Evolutionary conservation across 768 basidiomycete species (phyloP).

Genomic region (Trametes villosa): DNA sequence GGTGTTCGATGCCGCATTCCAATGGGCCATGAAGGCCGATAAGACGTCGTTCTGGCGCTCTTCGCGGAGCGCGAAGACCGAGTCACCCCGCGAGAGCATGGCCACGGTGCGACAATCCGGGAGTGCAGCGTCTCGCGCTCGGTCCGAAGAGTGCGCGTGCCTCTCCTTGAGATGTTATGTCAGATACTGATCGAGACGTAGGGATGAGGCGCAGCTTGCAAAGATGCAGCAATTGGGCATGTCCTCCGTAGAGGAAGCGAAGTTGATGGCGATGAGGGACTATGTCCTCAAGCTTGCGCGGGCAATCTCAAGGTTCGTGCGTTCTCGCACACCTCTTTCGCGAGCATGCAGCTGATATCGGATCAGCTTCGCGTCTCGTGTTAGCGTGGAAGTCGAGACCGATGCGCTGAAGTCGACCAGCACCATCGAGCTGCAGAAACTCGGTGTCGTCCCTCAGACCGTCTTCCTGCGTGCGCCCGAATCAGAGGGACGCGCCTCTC

Average conservation of each 20-base stretch:
- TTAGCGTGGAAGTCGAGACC: slow-evolving; percentile 63
- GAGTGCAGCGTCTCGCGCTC: slow-evolving; percentile 50
- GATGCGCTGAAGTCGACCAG: slow-evolving; percentile 66
- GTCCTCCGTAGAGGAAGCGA: slow-evolving; percentile 78
- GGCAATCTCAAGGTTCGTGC: slow-evolving; percentile 71
- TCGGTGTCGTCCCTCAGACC: slow-evolving; percentile 89
- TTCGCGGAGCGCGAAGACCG: slow-evolving; percentile 55
- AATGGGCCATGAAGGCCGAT: slow-evolving; percentile 88
- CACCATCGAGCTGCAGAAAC: slow-evolving; percentile 81
- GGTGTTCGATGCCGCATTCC: slow-evolving; percentile 82
- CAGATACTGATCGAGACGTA: slow-evolving; percentile 36
- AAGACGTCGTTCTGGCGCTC: slow-evolving; percentile 81
- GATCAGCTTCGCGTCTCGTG: slow-evolving; percentile 67
- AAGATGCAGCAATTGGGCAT: slow-evolving; percentile 90
- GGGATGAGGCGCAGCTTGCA: slow-evolving; percentile 75
- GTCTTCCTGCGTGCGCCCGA: slow-evolving; percentile 76
- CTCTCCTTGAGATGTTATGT: not conserved
- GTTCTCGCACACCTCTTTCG: not conserved
- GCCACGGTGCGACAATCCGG: slow-evolving; percentile 62
- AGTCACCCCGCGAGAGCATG: slow-evolving; percentile 76
- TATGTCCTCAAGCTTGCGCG: slow-evolving; percentile 86
- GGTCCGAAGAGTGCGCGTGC: slow-evolving; percentile 76
- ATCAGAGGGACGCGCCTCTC: slow-evolving; percentile 49
- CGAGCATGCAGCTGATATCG: slow-evolving; percentile 4
- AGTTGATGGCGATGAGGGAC: slow-evolving; percentile 86